Evolutionary conservation across 176 grass and related monocot species (phyloP), one percentile per base, ranked within the genome.

Genomic region (Alloteropsis semialata): DNA sequence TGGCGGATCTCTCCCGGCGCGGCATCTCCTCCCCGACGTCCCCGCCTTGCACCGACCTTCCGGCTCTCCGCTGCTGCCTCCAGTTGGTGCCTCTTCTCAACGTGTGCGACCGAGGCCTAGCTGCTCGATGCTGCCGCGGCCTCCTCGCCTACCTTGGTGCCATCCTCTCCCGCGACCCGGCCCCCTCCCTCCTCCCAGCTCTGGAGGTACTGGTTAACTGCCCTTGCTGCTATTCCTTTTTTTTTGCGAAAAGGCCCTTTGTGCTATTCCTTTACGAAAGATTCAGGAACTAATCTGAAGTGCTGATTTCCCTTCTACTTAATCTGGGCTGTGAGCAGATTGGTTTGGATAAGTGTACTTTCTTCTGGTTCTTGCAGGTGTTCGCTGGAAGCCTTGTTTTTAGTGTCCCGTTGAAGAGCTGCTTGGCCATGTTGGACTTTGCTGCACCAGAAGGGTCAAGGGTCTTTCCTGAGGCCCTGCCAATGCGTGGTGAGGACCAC

Each of bases 191-290:
- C 21, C 50, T 85, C 63, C 82, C 82, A 1, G 36, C 82, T 6
- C 37, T 89, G 65, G 88, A 89, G 83, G 88, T 86, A 85, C 54
- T 11, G 5, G 9, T 49, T 25, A 11, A 15, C 25, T 33, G 21
- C 27, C 61, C 14, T 66, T 18, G n/a, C 44, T 53, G 49, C 28
- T 34, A 0, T 72, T 7, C n/a, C n/a, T n/a, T n/a, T n/a, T n/a
- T n/a, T n/a, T n/a, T n/a, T n/a, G n/a, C n/a, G n/a, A n/a, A n/a
- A n/a, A n/a, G 30, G 22, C n/a, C n/a, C n/a, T n/a, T 64, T 54
- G 8, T 30, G 9, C 68, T 10, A 25, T 78, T 83, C 14, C 34
- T 78, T 67, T 16, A 16, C 29, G n/a, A 30, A 38, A 36, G 5
- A 5, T 54, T 49, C 67, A 65, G 15, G 45, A 49, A 57, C 30